Conservation (phyloP, 2,329 filamentous ascomycete genomes). For the Diaporthe sp. region DNA sequence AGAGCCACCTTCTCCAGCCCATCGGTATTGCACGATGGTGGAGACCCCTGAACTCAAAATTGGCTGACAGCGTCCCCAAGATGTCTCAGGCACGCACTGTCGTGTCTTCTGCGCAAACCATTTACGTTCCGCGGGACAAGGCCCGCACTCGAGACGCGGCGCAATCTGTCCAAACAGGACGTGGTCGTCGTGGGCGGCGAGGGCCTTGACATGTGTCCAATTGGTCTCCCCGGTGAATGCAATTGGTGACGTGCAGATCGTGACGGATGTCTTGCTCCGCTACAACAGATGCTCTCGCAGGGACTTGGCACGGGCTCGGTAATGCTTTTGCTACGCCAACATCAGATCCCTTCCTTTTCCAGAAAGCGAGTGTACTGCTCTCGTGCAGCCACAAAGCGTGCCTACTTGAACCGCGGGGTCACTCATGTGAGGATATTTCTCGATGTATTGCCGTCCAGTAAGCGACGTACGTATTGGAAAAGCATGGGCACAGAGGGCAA, state of each 20-base stretch:
- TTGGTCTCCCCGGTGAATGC: background rate
- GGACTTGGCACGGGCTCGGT: background rate
- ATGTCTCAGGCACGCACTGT: background rate
- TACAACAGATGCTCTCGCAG: background rate
- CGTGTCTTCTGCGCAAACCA: background rate
- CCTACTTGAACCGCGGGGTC: background rate
- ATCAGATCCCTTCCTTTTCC: background rate
- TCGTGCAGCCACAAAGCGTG: background rate
- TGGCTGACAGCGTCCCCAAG: background rate
- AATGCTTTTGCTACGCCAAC: background rate
- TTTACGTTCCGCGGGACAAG: background rate
- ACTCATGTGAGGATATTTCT: background rate
- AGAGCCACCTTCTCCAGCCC: background rate
- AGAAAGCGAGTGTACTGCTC: background rate
- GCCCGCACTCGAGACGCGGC: background rate
- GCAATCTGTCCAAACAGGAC: background rate
- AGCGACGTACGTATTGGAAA: no score
- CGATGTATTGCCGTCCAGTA: background rate
- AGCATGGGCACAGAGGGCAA: background rate
- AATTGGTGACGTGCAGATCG: background rate
- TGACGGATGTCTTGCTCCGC: background rate
- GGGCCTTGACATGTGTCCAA: background rate
- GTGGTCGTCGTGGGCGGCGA: background rate
- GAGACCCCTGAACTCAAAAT: background rate
- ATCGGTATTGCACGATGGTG: background rate